phyloP scores from a whole-genome alignment of 331 rosid genomes.

The Quercus lobata region DNA sequence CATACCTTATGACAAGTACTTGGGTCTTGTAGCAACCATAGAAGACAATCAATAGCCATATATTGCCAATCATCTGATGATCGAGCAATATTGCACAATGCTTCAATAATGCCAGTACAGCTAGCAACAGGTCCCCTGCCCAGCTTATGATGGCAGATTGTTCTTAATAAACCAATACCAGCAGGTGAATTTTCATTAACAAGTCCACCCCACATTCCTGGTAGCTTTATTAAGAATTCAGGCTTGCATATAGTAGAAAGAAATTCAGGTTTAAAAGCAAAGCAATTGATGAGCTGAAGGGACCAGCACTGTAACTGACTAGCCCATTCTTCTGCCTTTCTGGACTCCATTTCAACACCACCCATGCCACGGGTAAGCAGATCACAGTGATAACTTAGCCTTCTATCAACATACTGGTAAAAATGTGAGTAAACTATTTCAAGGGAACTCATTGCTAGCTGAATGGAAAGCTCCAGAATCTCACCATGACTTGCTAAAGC shows the following conservation, averaged over 20 bases:
- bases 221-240: constrained; percentile 74
- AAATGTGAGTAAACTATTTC: constrained; percentile 96
- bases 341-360: constrained; percentile 98
- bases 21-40: constrained; percentile 92
- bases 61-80: constrained; percentile 99
- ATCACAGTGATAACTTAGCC: constrained; percentile 96
- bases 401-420: constrained; percentile 82
- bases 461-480: constrained; percentile 92
- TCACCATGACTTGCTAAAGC: constrained; percentile 82
- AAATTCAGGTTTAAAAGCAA: constrained; percentile 93
- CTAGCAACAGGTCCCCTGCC: constrained; percentile 93
- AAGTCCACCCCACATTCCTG: constrained; percentile 99
- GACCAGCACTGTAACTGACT: constrained; percentile 99
- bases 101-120: constrained; percentile 76
- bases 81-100: constrained; percentile 84
- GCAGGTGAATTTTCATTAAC: constrained; percentile 98
- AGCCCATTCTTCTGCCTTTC: constrained; percentile 99
- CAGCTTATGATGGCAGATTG: constrained; percentile 93
- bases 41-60: constrained; percentile 97
- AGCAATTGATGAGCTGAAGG: constrained; percentile 94
- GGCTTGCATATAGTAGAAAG: constrained; percentile 86
- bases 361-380: constrained; percentile 99
- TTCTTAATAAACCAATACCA: constrained; percentile 87
- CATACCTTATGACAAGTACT: constrained; percentile 78
- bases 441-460: constrained; percentile 81